Conservation (phyloP, 352 stramenopile species). For the Pythium myriotylum region DNA sequence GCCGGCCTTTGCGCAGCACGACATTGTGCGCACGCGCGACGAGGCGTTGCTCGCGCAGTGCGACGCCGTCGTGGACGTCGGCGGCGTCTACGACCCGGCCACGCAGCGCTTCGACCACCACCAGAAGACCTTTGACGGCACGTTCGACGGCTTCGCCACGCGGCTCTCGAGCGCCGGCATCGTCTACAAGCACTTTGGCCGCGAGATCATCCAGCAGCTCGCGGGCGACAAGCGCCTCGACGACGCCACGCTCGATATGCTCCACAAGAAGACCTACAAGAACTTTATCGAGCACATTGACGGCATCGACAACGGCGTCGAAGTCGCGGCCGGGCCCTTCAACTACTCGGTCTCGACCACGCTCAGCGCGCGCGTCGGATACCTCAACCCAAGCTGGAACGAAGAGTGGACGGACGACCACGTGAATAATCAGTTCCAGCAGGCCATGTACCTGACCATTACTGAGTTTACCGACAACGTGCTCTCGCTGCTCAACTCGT, state of each 20-base stretch:
- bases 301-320: constrained; percentile 98
- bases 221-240: constrained; percentile 49
- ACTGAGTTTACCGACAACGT: constrained; percentile 94
- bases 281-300: constrained; percentile 98
- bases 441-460: constrained; percentile 94
- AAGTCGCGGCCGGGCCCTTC: constrained; percentile 60
- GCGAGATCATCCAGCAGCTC: constrained; percentile 92
- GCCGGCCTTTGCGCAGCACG: constrained; percentile 85
- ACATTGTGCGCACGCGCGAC: constrained; percentile 90
- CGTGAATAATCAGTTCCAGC: constrained; percentile 93
- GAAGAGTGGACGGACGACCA: constrained; percentile 78
- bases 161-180: constrained; percentile 96
- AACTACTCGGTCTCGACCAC: constrained; percentile 83
- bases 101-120: constrained; percentile 97
- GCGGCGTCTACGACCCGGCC: constrained; percentile 92
- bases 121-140: constrained; percentile 92
- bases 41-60: constrained; percentile 88
- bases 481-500: constrained; percentile 90
- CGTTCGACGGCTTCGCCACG: constrained; percentile 70
- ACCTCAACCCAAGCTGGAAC: constrained; percentile 97
- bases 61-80: constrained; percentile 97
- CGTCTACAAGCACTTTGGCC: constrained; percentile 98
- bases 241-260: constrained; percentile 75
- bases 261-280: constrained; percentile 95
- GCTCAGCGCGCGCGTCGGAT: constrained; percentile 86